phyloP scores from a whole-genome alignment of 495 filamentous ascomycete species.

The Acidiella bohemica region DNA sequence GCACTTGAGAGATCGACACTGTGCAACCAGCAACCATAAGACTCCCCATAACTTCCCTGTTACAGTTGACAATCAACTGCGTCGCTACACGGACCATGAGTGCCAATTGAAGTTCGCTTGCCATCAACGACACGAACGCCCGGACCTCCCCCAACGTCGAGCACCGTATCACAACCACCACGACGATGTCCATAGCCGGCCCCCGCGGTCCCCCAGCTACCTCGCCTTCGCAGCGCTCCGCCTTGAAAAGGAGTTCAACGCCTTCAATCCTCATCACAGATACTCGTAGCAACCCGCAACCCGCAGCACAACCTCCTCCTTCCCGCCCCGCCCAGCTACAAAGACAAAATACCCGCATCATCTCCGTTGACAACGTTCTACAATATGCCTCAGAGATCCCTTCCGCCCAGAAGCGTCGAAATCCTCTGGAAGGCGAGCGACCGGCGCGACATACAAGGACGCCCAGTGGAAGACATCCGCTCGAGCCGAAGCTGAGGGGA shows the following conservation, averaged over 20 bases:
- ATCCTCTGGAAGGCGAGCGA: constrained; percentile 44
- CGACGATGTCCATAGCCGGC: constrained; percentile 12
- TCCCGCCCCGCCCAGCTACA: constrained; percentile 27
- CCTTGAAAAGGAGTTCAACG: constrained; percentile 35
- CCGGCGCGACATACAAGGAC: constrained; percentile 35
- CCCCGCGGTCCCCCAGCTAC: constrained; percentile 10
- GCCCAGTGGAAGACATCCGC: constrained; percentile 32
- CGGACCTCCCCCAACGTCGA: too few species aligned
- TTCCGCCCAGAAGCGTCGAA: constrained; percentile 76
- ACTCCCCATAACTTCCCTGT: too few species aligned
- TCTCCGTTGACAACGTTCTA: constrained; percentile 92
- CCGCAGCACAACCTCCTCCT: constrained; percentile 21
- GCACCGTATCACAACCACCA: too few species aligned
- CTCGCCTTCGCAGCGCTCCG: background rate
- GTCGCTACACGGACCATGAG: too few species aligned
- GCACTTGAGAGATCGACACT: too few species aligned
- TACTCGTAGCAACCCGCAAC: constrained; percentile 41
- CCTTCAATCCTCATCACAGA: constrained; percentile 49
- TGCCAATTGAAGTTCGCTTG: too few species aligned
- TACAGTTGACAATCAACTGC: too few species aligned
- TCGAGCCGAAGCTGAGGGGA: constrained; percentile 31
- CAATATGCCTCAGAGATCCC: constrained; percentile 91
- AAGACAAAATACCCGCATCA: constrained; percentile 50
- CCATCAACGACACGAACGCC: too few species aligned
- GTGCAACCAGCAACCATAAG: too few species aligned